Base-by-base conservation (phyloP, 306 rosid species). In the Dryas alaskensis region DNA sequence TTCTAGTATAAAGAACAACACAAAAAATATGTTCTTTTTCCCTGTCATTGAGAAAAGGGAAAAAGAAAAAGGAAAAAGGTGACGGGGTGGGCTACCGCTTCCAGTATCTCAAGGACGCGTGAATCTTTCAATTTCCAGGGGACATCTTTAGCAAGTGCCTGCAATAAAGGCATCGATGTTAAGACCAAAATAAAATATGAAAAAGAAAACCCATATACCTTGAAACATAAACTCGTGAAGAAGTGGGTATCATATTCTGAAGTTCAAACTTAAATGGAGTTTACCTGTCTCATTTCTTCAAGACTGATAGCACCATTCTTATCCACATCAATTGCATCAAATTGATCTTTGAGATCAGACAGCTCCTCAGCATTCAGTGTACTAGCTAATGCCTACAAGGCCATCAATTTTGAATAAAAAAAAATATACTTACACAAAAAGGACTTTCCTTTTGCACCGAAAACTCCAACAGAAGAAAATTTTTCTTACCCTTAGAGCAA, bases 91-190 rank as follows among this genome's bases (percentile, higher is more conserved):
- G 96, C 72, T 80, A 95, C 99, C 78, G 99, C 99, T 77, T 90
- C 90, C 70, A 95, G 84, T 77, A 95, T 95, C 91, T 95, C 99
- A 8, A 78, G 60, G 45, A 95, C 98, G 14, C 98, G 87, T 42
- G 96, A 84, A 11, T 92, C 99, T 86, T 95, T 95, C 89, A 95
- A 81, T 86, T 86, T 87, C 97, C 97, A 95, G 25, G 99, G 99
- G 57, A 92, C 92, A 82, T 95, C 99, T 84, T 95, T 92, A 60
- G 99, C 99, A 78, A 95, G 98, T 62, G 99, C 99, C 99, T 95
- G 90, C 89, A 80, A 63, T 11, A 58, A 83, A 73, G 46, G 46
- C 60, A 61, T 70, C 75, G 68, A 52, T 44, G 60, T 72, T 76
- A 81, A 82, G 61, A 70, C 46, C 22, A 22, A 22, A 40, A 71